These are phyloP conservation scores for Glomus cerebriforme DNA, from an alignment of 192 early-diverging fungal genomes.

Conservation along the genomic window DNA sequence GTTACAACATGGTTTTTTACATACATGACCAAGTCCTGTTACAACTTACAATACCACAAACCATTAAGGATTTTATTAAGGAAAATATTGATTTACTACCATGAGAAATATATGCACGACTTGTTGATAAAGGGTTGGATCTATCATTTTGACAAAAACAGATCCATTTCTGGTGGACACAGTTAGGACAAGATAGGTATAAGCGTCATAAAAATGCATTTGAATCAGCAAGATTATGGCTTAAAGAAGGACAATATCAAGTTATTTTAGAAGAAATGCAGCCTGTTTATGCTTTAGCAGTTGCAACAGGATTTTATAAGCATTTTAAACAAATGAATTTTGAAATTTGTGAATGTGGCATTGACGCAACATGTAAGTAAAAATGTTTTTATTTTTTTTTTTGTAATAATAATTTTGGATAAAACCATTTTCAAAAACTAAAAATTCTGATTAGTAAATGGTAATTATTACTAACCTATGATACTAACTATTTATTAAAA, in stretches of 20 bases:
- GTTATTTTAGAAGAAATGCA: neutral
- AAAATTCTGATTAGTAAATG: too few relatives aligned
- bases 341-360: too few relatives aligned
- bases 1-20: neutral
- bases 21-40: neutral
- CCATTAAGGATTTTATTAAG: neutral
- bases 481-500: neutral
- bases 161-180: too few relatives aligned
- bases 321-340: neutral
- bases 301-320: neutral
- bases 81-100: conserved; percentile 12
- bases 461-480: neutral
- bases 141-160: too few relatives aligned
- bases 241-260: neutral
- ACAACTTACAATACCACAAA: neutral
- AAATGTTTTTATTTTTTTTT: neutral
- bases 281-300: neutral
- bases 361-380: conserved; percentile 7
- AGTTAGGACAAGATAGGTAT: neutral
- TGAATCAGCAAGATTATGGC: neutral
- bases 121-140: too few relatives aligned
- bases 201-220: neutral
- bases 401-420: too few relatives aligned
- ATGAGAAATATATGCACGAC: too few relatives aligned
- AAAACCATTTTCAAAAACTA: too few relatives aligned